Evolutionary conservation across 2,329 filamentous ascomycete species (phyloP).

Genomic region (Triangularia setosa): DNA sequence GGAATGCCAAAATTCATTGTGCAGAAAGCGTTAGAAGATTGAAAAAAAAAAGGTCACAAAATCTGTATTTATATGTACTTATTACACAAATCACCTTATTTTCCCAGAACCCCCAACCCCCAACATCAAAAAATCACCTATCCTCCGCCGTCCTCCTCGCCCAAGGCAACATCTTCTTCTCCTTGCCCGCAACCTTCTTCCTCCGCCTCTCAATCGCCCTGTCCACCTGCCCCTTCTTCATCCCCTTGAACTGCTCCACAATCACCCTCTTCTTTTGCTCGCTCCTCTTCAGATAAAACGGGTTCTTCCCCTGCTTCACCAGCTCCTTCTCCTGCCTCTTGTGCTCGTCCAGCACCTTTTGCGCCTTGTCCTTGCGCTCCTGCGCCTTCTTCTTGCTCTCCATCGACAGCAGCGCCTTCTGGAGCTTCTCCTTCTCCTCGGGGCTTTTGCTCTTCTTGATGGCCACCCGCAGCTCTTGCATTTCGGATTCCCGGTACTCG

Average conservation of each 20-base stretch:
- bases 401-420: constrained; percentile 71
- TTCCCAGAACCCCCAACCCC: constrained; percentile 10
- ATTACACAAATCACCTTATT: not conserved
- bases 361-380: constrained; percentile 64
- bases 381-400: constrained; percentile 71
- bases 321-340: constrained; percentile 77
- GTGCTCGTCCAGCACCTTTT: constrained; percentile 69
- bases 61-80: not conserved
- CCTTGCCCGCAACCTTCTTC: constrained; percentile 84
- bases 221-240: constrained; percentile 83
- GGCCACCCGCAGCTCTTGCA: constrained; percentile 65
- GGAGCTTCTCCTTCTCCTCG: constrained; percentile 63
- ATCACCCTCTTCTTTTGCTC: constrained; percentile 86
- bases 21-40: not conserved
- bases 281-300: constrained; percentile 88
- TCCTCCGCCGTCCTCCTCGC: constrained; percentile 40
- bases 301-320: constrained; percentile 82
- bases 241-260: constrained; percentile 71
- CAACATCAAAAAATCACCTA: constrained; percentile 18
- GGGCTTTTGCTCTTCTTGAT: constrained; percentile 64
- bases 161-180: constrained; percentile 71
- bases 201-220: constrained; percentile 79
- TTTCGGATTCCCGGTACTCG: constrained; percentile 80
- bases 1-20: not conserved
- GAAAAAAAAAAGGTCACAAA: no score